Evolutionary conservation across 306 rosid genomes (phyloP).

Genomic region (Quercus suber): DNA sequence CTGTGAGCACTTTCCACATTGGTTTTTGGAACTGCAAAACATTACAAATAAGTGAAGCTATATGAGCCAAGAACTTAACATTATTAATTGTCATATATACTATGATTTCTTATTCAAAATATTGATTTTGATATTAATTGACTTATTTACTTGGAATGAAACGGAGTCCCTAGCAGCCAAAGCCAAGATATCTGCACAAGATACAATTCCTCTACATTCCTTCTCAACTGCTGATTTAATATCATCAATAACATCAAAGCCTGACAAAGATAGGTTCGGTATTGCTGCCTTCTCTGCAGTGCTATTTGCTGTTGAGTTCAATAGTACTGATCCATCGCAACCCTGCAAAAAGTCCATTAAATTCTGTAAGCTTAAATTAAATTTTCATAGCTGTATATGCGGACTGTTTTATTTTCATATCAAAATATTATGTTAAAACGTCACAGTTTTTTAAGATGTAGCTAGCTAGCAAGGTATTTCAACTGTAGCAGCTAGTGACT

Average conservation of each 20-base stretch:
- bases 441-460: too few species aligned
- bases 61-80: background rate
- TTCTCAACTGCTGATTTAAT: conserved; percentile 42
- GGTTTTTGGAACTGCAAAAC: conserved; percentile 35
- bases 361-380: background rate
- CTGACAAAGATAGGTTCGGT: conserved; percentile 41
- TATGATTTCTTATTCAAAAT: background rate
- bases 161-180: conserved; percentile 55
- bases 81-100: background rate
- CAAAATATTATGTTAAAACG: too few species aligned
- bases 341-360: conserved; percentile 37
- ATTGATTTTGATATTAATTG: background rate
- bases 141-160: conserved; percentile 32
- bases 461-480: too few species aligned
- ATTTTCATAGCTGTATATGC: background rate
- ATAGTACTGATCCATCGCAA: conserved; percentile 53
- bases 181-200: conserved; percentile 63
- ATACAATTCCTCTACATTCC: conserved; percentile 44
- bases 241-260: conserved; percentile 51
- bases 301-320: conserved; percentile 42
- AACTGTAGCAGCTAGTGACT: too few species aligned
- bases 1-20: conserved; percentile 57
- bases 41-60: background rate
- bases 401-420: too few species aligned
- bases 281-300: conserved; percentile 41